phyloP scores from a whole-genome alignment of 208 protist genomes.

The Leishmania amazonensis region DNA sequence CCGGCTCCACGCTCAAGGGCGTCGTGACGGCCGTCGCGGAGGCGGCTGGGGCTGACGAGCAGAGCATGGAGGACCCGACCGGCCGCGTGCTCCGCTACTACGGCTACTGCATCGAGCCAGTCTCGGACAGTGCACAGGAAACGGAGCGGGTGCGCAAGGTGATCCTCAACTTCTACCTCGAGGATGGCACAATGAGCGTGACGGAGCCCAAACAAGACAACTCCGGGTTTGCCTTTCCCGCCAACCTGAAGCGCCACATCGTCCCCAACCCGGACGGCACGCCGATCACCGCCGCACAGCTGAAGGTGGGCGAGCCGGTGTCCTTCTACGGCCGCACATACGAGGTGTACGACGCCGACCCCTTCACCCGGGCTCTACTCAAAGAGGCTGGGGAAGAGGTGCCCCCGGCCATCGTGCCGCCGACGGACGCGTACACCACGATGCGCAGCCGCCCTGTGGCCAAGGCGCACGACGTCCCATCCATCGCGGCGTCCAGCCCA shows the following conservation, averaged over 20 bases:
- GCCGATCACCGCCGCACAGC: slow-evolving; percentile 77
- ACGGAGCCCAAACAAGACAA: slow-evolving; percentile 94
- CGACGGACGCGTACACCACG: slow-evolving; percentile 76
- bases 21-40: slow-evolving; percentile 10
- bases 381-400: slow-evolving; percentile 59
- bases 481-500: slow-evolving; percentile 68
- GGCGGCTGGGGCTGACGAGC: not conserved
- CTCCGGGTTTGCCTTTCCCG: slow-evolving; percentile 94
- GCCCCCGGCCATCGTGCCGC: slow-evolving; percentile 49
- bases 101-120: slow-evolving; percentile 94
- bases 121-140: slow-evolving; percentile 95
- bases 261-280: slow-evolving; percentile 76
- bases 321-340: slow-evolving; percentile 95
- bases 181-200: slow-evolving; percentile 97
- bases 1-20: slow-evolving; percentile 29
- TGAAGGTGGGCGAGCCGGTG: slow-evolving; percentile 91
- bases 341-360: slow-evolving; percentile 93
- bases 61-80: slow-evolving; percentile 45
- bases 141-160: slow-evolving; percentile 89
- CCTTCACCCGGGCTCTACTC: slow-evolving; percentile 93
- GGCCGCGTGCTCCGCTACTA: slow-evolving; percentile 94
- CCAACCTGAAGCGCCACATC: slow-evolving; percentile 92
- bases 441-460: slow-evolving; percentile 45
- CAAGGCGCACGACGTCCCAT: slow-evolving; percentile 78
- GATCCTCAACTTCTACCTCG: slow-evolving; percentile 94